Evolutionary conservation across 495 filamentous ascomycete genomes (phyloP).

Genomic region (Aspergillus olivimuriae): DNA sequence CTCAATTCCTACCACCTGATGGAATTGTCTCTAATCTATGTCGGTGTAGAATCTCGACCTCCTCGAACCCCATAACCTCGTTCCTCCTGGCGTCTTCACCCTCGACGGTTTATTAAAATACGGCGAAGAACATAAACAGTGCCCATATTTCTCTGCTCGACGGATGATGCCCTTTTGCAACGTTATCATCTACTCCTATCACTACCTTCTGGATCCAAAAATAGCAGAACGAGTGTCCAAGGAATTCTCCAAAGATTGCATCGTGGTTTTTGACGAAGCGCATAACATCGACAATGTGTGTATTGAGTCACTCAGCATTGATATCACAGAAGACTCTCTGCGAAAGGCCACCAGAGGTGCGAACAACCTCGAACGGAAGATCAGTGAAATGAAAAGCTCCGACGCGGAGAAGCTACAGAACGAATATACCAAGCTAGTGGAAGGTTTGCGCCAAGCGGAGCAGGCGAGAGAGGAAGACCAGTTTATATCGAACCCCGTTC

Average conservation of each 20-base stretch:
- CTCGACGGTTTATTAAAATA: constrained; percentile 83
- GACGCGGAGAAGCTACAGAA: constrained; percentile 90
- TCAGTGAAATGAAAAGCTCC: constrained; percentile 84
- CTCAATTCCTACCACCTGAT: not conserved
- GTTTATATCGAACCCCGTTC: constrained; percentile 86
- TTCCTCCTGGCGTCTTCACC: constrained; percentile 92
- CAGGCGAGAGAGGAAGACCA: constrained; percentile 86
- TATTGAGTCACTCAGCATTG: constrained; percentile 94
- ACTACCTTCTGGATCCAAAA: constrained; percentile 96
- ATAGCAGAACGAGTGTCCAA: constrained; percentile 95
- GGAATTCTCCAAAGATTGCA: constrained; percentile 96
- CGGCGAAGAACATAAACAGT: constrained; percentile 92
- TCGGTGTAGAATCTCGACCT: constrained; percentile 89
- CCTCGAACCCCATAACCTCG: constrained; percentile 86
- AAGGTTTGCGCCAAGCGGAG: constrained; percentile 81
- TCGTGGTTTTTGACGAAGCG: constrained; percentile 97
- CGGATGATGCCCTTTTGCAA: constrained; percentile 99
- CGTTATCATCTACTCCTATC: constrained; percentile 98
- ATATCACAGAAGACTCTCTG: constrained; percentile 90
- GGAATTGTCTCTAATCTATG: too few species aligned
- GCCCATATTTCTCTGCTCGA: constrained; percentile 91
- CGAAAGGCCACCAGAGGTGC: constrained; percentile 84
- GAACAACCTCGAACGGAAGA: constrained; percentile 81
- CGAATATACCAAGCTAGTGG: constrained; percentile 93
- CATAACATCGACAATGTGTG: constrained; percentile 99